These are phyloP conservation scores for Collybia nuda DNA, from an alignment of 768 basidiomycete species.

Conservation along the genomic window DNA sequence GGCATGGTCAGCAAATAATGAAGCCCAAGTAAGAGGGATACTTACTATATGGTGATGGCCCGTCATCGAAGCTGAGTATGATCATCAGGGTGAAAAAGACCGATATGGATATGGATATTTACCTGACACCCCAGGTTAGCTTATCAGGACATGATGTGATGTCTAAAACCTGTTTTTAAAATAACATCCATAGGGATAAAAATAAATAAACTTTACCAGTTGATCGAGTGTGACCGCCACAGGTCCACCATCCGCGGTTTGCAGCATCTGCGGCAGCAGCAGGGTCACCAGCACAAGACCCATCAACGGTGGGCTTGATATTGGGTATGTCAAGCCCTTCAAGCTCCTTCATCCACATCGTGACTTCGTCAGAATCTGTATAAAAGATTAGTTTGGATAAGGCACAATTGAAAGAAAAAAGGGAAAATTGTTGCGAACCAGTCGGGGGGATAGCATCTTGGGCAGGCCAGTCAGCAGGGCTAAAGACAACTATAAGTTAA, in stretches of 20 bases:
- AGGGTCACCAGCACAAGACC: conserved; percentile 66
- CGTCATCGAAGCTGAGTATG: conserved; percentile 74
- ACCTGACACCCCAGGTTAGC: conserved; percentile 75
- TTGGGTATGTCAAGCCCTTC: conserved; percentile 70
- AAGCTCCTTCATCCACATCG: conserved; percentile 75
- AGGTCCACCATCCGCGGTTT: conserved; percentile 90
- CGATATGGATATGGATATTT: conserved; percentile 3
- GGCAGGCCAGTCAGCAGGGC: conserved; percentile 51
- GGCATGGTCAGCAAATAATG: conserved; percentile 1
- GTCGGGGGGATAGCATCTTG: conserved; percentile 62
- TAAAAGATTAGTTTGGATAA: neutral
- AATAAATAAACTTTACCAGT: conserved; percentile 31
- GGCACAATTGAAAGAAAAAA: neutral
- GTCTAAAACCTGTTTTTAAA: conserved; percentile 32
- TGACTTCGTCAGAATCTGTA: conserved; percentile 64
- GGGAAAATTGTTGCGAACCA: conserved; percentile 38
- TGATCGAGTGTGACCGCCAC: conserved; percentile 64
- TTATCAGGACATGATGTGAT: conserved; percentile 69
- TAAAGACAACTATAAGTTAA: conserved; percentile 22
- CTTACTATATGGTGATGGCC: conserved; percentile 81
- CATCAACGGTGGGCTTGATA: conserved; percentile 60
- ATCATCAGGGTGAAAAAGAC: conserved; percentile 6
- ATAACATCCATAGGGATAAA: neutral
- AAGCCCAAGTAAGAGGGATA: conserved; percentile 13
- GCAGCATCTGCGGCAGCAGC: conserved; percentile 53